Evolutionary conservation across 306 rosid species (phyloP).

Genomic region (Gleditsia sinensis): DNA sequence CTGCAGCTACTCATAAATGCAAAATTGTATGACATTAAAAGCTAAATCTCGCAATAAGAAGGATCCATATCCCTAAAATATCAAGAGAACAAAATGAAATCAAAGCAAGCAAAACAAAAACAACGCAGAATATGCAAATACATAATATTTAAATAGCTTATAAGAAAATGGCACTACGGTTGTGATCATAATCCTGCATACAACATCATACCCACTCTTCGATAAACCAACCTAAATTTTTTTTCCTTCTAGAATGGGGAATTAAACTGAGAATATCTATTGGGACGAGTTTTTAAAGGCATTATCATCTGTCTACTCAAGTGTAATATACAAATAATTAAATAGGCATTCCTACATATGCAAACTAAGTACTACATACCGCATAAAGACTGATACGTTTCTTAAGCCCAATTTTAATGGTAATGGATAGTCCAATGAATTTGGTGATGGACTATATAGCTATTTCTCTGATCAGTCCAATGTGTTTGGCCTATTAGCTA

Average conservation of each 20-base stretch:
- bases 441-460: too few relatives aligned
- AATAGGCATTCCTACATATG: slow-evolving; percentile 18
- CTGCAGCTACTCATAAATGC: slow-evolving; percentile 81
- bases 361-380: slow-evolving; percentile 45
- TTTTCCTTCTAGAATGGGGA: slow-evolving; percentile 9
- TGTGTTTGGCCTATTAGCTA: too few relatives aligned
- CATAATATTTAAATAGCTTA: slow-evolving; percentile 13
- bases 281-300: slow-evolving; percentile 13
- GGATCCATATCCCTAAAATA: slow-evolving; percentile 74
- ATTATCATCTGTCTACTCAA: not conserved
- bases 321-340: not conserved
- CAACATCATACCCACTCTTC: not conserved
- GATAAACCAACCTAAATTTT: slow-evolving; percentile 9
- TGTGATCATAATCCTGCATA: slow-evolving; percentile 3
- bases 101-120: slow-evolving; percentile 22
- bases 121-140: not conserved
- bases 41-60: slow-evolving; percentile 84
- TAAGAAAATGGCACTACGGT: not conserved
- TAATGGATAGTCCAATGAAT: too few relatives aligned
- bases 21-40: slow-evolving; percentile 77
- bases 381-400: slow-evolving; percentile 79
- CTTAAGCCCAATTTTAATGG: too few relatives aligned
- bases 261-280: slow-evolving; percentile 5
- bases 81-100: slow-evolving; percentile 7
- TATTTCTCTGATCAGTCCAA: too few relatives aligned